A percentile compares a stretch with the other conserved stretches of the same genome.
phyloP scores from a whole-genome alignment of 2,329 filamentous ascomycete species.

The Malbranchea cinnamomea region DNA sequence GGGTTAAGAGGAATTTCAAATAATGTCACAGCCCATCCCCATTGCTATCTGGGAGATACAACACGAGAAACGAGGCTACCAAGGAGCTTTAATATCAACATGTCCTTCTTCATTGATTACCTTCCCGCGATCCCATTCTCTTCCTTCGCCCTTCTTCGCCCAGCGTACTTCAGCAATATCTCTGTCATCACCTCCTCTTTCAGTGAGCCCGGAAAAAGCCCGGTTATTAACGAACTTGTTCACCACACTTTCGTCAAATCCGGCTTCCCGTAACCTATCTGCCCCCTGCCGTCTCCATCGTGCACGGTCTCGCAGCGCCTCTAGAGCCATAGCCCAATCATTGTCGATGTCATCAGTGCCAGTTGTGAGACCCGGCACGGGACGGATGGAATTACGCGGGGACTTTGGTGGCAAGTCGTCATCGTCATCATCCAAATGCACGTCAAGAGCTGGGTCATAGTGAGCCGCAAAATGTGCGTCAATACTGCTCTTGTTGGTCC shows the following conservation, averaged over 20 bases:
- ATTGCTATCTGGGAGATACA: too few species aligned
- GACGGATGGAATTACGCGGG: constrained; percentile 26
- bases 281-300: constrained; percentile 63
- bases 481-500: constrained; percentile 48
- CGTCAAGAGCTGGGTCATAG: constrained; percentile 40
- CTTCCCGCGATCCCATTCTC: constrained; percentile 55
- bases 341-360: too few species aligned
- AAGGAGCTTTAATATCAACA: constrained; percentile 36
- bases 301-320: constrained; percentile 64
- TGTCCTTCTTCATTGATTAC: constrained; percentile 40
- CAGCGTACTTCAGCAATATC: constrained; percentile 58
- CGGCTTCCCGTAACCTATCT: constrained; percentile 59
- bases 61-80: too few species aligned
- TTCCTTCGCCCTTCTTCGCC: constrained; percentile 52
- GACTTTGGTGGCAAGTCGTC: constrained; percentile 46
- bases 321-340: constrained; percentile 68
- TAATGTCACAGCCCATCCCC: too few species aligned
- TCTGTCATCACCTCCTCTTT: constrained; percentile 18
- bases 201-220: constrained; percentile 35
- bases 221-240: constrained; percentile 52
- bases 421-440: constrained; percentile 21
- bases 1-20: too few species aligned
- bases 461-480: constrained; percentile 62
- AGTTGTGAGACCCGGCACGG: constrained; percentile 24
- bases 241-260: constrained; percentile 63